phyloP scores from a whole-genome alignment of 2,329 filamentous ascomycete genomes.

The Cladosporium sp. region DNA sequence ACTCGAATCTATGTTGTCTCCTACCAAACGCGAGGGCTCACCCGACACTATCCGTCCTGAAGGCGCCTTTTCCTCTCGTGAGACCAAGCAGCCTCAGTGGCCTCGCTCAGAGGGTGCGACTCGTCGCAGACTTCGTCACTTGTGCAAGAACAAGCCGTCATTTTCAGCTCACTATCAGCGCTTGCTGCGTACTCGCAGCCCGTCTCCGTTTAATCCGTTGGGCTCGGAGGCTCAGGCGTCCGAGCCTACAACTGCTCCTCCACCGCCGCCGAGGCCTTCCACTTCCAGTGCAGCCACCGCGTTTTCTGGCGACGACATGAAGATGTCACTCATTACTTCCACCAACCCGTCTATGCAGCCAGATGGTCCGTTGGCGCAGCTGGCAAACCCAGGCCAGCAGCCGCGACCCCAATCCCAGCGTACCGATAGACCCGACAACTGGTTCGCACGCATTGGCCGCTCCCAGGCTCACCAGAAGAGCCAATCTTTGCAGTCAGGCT shows the following conservation, averaged over 20 bases:
- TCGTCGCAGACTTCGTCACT: constrained; percentile 52
- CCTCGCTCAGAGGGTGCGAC: constrained; percentile 57
- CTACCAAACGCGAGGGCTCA: constrained; percentile 30
- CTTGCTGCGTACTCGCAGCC: constrained; percentile 56
- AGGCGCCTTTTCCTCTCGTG: constrained; percentile 33
- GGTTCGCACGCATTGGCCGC: constrained; percentile 39
- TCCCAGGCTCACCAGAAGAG: constrained; percentile 50
- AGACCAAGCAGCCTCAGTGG: constrained; percentile 42
- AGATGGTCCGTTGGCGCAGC: constrained; percentile 44
- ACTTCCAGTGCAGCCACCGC: constrained; percentile 27
- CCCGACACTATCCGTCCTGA: constrained; percentile 40
- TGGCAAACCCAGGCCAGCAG: constrained; percentile 39
- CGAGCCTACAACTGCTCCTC: constrained; percentile 19
- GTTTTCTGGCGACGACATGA: constrained; percentile 49
- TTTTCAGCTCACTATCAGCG: constrained; percentile 62
- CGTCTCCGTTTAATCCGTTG: constrained; percentile 51
- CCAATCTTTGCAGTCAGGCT: constrained; percentile 45
- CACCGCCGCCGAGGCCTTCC: constrained; percentile 1
- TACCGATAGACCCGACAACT: constrained; percentile 32
- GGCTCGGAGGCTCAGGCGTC: constrained; percentile 29
- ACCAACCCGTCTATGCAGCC: constrained; percentile 51
- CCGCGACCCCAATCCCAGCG: constrained; percentile 24
- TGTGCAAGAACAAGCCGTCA: constrained; percentile 59
- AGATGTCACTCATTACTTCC: constrained; percentile 47
- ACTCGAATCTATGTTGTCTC: constrained; percentile 21